Evolutionary conservation across 352 stramenopile species (phyloP).

Genomic region (Aphanomyces astaci): DNA sequence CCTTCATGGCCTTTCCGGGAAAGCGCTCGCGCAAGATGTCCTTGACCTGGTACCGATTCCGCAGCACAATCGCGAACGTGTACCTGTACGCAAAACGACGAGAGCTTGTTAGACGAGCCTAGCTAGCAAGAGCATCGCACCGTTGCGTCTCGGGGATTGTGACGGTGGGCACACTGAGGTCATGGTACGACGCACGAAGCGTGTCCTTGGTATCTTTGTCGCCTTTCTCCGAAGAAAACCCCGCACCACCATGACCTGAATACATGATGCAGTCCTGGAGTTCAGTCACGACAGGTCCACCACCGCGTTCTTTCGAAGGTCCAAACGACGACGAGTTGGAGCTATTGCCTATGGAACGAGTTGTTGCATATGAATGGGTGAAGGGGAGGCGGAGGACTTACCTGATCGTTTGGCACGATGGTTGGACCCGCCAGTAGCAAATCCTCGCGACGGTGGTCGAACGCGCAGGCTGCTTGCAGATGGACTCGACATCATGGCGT

Average conservation of each 20-base stretch:
- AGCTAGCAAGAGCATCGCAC: not conserved
- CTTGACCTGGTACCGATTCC: constrained; percentile 76
- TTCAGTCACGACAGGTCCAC: constrained; percentile 4
- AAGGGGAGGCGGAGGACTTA: no score
- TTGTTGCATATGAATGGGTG: no score
- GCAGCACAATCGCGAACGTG: constrained; percentile 77
- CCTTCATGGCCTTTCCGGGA: constrained; percentile 47
- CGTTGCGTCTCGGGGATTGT: constrained; percentile 4
- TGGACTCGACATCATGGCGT: not conserved
- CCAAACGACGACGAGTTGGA: not conserved
- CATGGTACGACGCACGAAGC: not conserved
- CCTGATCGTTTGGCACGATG: not conserved
- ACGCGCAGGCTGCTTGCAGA: not conserved
- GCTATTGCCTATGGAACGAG: not conserved
- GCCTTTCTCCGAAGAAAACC: not conserved
- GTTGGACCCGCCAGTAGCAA: not conserved
- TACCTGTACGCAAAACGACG: constrained; percentile 44
- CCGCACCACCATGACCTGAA: not conserved
- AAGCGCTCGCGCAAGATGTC: constrained; percentile 57
- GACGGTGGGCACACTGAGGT: constrained; percentile 1
- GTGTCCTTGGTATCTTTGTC: not conserved
- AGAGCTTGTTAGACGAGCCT: not conserved
- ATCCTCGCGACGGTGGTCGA: not conserved
- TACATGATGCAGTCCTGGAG: constrained; percentile 15
- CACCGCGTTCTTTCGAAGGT: not conserved